Conservation (phyloP, 495 filamentous ascomycete genomes). For the Annulohypoxylon maeteangense region DNA sequence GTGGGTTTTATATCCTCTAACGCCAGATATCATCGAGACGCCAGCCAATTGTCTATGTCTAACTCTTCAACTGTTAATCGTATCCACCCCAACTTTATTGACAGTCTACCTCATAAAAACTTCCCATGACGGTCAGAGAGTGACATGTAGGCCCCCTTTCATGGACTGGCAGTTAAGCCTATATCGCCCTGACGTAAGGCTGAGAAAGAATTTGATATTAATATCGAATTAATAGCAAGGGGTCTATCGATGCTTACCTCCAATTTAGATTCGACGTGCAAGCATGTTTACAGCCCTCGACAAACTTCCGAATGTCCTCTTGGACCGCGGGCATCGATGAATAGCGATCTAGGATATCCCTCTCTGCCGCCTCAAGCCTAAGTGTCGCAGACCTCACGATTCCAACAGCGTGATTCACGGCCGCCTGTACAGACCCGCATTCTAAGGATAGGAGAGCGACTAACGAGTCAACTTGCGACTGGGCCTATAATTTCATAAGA, state of each 20-base stretch:
- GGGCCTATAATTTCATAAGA: slow-evolving; percentile 28
- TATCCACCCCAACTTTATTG: background rate
- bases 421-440: slow-evolving; percentile 25
- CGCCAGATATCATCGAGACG: background rate
- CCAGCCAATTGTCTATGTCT: background rate
- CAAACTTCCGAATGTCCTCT: slow-evolving; percentile 25
- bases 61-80: background rate
- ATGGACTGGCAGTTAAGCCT: slow-evolving; percentile 17
- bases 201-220: background rate
- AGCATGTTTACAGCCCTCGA: slow-evolving; percentile 41
- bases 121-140: slow-evolving; percentile 10
- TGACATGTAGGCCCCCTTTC: slow-evolving; percentile 16
- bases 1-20: background rate
- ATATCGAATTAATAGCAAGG: background rate
- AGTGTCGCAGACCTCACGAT: slow-evolving; percentile 28
- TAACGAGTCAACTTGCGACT: slow-evolving; percentile 21
- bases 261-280: slow-evolving; percentile 44
- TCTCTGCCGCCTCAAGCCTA: slow-evolving; percentile 27
- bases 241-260: slow-evolving; percentile 24
- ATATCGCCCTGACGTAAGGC: slow-evolving; percentile 23
- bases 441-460: slow-evolving; percentile 32
- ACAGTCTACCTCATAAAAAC: background rate
- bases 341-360: slow-evolving; percentile 22
- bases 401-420: slow-evolving; percentile 25
- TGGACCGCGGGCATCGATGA: slow-evolving; percentile 17